Base-by-base conservation (phyloP, 306 rosid genomes). In the Corylus avellana region DNA sequence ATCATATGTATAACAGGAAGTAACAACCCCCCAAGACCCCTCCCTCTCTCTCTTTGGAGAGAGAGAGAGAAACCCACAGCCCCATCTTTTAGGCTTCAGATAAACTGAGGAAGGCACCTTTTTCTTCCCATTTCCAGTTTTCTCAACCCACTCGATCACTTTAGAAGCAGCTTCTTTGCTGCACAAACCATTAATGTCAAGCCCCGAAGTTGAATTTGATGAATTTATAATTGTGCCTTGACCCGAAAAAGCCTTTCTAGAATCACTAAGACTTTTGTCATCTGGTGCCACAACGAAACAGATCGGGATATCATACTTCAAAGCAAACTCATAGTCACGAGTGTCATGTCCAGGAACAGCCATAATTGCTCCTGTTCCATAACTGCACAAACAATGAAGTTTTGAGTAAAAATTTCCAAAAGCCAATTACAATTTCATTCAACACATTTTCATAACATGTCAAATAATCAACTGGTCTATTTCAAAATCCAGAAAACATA, bases 361-460 rank as follows among this genome's bases (percentile, higher is more conserved):
- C 98, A 95, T 95, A 78, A 92, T 89, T 62, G 98, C 94, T 81
- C 98, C 98, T 32, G 98, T 95, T 78, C 98, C 98, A 81, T 95
- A 92, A 90, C 98, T 95, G 90, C 78, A 84, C 61, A 74, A 83
- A 47, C 61, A 77, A 80, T 71, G 75, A 76, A 84, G 71, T 79
- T 76, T 68, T 81, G 37, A 29, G 16, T 74, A 73, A 67, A 69
- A 42, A 47, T 27, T 70, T 67, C 48, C 64, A 79, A 79, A 70
- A 67, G 70, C 25, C 70, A 53, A 8, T 67, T 16, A 75, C 71
- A 64, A 51, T 59, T 72, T 7, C 76, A 67, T 51, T 25, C 63
- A 81, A 74, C 77, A 63, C 67, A 72, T 56, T 49, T 48, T 75
- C 46, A 62, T 56, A 51, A 63, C 72, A 82, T 68, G 67, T 58